These are phyloP conservation scores for Nitzschia sp. DNA, from an alignment of 108 stramenopile genomes.

Conservation along the genomic window DNA sequence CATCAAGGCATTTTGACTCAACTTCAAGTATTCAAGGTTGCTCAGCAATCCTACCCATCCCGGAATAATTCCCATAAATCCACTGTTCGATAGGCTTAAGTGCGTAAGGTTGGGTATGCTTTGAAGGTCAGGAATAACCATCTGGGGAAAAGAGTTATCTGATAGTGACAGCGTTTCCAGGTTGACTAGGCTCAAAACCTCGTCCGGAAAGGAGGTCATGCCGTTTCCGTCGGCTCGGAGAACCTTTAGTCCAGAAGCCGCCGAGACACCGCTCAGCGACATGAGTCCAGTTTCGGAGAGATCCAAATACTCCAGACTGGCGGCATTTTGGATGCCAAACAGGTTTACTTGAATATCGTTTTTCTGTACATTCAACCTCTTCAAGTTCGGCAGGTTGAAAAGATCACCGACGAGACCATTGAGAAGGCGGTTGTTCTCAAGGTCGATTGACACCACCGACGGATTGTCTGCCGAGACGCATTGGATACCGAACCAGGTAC, in stretches of 20 bases:
- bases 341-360: constrained; percentile 69
- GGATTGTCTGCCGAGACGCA: constrained; percentile 35
- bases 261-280: constrained; percentile 42
- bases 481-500: constrained; percentile 56
- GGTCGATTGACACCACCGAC: constrained; percentile 39
- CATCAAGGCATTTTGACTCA: constrained; percentile 25
- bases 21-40: constrained; percentile 30
- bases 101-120: constrained; percentile 10
- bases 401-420: constrained; percentile 15
- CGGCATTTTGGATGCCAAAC: constrained; percentile 53
- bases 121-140: constrained; percentile 17
- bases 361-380: constrained; percentile 33
- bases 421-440: constrained; percentile 29
- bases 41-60: constrained; percentile 17
- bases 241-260: constrained; percentile 45
- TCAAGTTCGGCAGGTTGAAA: constrained; percentile 35
- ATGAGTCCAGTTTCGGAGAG: constrained; percentile 35
- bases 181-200: constrained; percentile 13
- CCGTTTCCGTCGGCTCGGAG: constrained; percentile 65
- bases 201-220: constrained; percentile 39
- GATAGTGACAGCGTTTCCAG: constrained; percentile 29
- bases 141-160: constrained; percentile 30
- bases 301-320: constrained; percentile 36
- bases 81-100: constrained; percentile 27
- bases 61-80: constrained; percentile 33